Base-by-base conservation (phyloP, 106 monocot species). In the Dendrobium nobile region DNA sequence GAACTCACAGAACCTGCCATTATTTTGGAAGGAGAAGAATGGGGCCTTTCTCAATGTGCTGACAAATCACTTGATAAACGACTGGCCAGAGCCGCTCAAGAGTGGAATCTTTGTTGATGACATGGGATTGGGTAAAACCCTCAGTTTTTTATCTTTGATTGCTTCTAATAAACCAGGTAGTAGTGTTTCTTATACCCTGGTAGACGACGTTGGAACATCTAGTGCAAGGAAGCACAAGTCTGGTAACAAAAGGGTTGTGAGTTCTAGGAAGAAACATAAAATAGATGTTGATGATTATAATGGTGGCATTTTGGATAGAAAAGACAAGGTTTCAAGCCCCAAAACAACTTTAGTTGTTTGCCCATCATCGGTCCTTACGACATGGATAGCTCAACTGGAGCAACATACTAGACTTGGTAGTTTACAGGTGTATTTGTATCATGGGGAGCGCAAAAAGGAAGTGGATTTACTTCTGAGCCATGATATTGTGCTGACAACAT, bases 51-150 rank as follows among this genome's bases (percentile, higher is more conserved):
- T 83, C 20, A 93, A 95, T 75, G 79, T 95, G 81, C 75, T 98
- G 77, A 95, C 98, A 1, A 92, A 95, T 73, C 81, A 92, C 77
- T 17, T 83, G 78, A 87, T 88, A 1, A n/a, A 47, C 13, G 86
- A 89, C 48, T 85, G 88, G 78, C 98, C 98, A 0, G 81, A 89
- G 78, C 87, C 89, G 16, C 73, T 98, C 41, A 88, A 55, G 78
- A 95, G 95, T 28, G 98, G 98, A 41, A 98, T 98, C 72, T 95
- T 98, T 75, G 98, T 95, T 0, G 98, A 98, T 51, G 98, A 98
- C 27, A 98, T 98, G 98, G 98, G 98, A 8, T 80, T 98, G 76
- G 98, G 98, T 2, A 98, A 98, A 84, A 98, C 98, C 3, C 87
- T 99, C 4, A 95, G 90, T 4, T 65, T 99, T 67, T 87, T 99